phyloP scores from a whole-genome alignment of 1,284 basidiomycete species.

The Microstroma glucosiphilum region DNA sequence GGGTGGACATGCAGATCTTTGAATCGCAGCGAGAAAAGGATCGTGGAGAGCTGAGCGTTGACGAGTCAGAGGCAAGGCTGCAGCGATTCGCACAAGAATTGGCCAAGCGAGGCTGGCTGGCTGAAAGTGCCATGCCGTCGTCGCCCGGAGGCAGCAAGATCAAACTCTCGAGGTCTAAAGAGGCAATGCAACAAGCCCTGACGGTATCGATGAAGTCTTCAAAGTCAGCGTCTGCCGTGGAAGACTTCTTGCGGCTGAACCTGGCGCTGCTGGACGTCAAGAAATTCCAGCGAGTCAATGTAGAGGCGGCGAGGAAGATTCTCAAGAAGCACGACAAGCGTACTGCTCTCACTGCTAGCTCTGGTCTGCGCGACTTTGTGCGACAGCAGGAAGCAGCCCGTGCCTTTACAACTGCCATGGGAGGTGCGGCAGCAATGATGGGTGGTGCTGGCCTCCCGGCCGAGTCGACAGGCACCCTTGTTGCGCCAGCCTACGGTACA shows the following conservation, averaged over 20 bases:
- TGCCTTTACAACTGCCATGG: constrained; percentile 16
- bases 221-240: constrained; percentile 53
- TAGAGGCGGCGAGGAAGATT: constrained; percentile 64
- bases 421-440: constrained; percentile 14
- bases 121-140: constrained; percentile 6
- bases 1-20: constrained; percentile 81
- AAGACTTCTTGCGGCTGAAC: constrained; percentile 75
- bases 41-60: constrained; percentile 65
- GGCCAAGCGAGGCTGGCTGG: constrained; percentile 53
- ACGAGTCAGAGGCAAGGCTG: constrained; percentile 69
- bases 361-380: constrained; percentile 35
- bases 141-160: not conserved
- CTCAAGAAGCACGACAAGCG: constrained; percentile 92
- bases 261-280: constrained; percentile 75
- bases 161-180: constrained; percentile 10
- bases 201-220: constrained; percentile 32
- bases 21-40: constrained; percentile 68
- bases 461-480: constrained; percentile 17
- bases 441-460: not conserved
- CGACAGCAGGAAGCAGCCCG: constrained; percentile 34
- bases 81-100: constrained; percentile 66
- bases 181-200: not conserved
- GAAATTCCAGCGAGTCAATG: constrained; percentile 71
- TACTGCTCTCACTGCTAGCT: constrained; percentile 57
- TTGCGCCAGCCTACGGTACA: constrained; percentile 22